Evolutionary conservation across 2,329 filamentous ascomycete species (phyloP).

Genomic region (Hypoxylon sp.): DNA sequence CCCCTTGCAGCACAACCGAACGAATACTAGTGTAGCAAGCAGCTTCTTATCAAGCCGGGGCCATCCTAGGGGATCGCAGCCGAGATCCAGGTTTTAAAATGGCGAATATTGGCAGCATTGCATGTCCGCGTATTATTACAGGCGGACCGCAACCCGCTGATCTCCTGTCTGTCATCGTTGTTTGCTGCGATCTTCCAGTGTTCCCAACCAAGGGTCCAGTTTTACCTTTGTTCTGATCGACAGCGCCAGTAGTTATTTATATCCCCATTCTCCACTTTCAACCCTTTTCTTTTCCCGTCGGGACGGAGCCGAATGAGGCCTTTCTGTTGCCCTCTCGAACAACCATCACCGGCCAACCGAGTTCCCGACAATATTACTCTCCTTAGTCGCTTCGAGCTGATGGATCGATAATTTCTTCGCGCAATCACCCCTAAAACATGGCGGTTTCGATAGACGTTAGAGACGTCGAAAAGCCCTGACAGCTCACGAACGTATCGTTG

Average conservation of each 20-base stretch:
- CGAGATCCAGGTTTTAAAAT: conserved; percentile 28
- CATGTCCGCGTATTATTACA: conserved; percentile 23
- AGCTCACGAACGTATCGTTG: conserved; percentile 5
- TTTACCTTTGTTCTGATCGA: conserved; percentile 49
- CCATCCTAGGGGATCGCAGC: conserved; percentile 31
- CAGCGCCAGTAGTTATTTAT: conserved; percentile 48
- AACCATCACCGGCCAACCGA: conserved; percentile 29
- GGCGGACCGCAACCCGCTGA: conserved; percentile 40
- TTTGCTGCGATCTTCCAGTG: conserved; percentile 44
- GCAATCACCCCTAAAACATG: conserved; percentile 8
- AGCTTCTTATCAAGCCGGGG: conserved; percentile 15
- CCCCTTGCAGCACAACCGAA: conserved; percentile 37
- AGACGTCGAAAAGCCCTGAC: background rate
- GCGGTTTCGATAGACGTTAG: conserved; percentile 20
- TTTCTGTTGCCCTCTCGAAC: conserved; percentile 26
- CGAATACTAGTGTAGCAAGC: conserved; percentile 9
- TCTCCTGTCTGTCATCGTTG: conserved; percentile 43
- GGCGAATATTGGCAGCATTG: conserved; percentile 18
- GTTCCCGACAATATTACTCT: conserved; percentile 3
- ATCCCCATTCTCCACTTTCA: conserved; percentile 38
- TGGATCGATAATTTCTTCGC: conserved; percentile 11
- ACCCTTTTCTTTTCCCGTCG: conserved; percentile 46
- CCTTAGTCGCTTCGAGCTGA: conserved; percentile 21
- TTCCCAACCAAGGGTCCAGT: conserved; percentile 37
- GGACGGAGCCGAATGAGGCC: conserved; percentile 47